phyloP scores from a whole-genome alignment of 352 stramenopile species.

The Phytophthora colocasiae region DNA sequence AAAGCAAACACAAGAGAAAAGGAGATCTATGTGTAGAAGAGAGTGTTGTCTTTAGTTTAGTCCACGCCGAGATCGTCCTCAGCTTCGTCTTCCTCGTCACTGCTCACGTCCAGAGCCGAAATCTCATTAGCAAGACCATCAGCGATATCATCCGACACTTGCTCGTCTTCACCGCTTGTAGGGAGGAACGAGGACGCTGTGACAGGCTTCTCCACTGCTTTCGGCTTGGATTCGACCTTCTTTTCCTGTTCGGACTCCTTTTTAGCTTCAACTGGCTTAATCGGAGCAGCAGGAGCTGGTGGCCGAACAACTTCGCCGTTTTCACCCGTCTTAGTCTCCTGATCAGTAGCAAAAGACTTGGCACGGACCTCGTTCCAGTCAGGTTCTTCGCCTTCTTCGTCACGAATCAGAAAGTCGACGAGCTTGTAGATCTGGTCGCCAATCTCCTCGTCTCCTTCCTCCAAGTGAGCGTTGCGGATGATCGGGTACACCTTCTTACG shows the following conservation, averaged over 20 bases:
- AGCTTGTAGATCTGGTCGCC: constrained; percentile 91
- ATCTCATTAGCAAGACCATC: constrained; percentile 74
- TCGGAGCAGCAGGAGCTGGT: constrained; percentile 17
- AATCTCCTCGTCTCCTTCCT: constrained; percentile 82
- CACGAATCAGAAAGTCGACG: constrained; percentile 87
- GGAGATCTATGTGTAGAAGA: constrained; percentile 27
- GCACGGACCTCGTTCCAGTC: constrained; percentile 82
- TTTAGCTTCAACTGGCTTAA: constrained; percentile 20
- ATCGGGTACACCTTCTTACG: constrained; percentile 90
- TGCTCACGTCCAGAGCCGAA: constrained; percentile 81
- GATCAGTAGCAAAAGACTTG: constrained; percentile 67
- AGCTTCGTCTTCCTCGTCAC: constrained; percentile 72
- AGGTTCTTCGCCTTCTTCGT: constrained; percentile 87
- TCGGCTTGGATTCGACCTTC: constrained; percentile 29
- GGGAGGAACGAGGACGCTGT: constrained; percentile 44
- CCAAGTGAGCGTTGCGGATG: constrained; percentile 83
- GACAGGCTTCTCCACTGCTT: constrained; percentile 21
- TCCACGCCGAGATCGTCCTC: constrained; percentile 57
- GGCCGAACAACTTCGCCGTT: constrained; percentile 32
- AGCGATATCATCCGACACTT: constrained; percentile 75
- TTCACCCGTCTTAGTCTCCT: constrained; percentile 46
- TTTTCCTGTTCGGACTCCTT: constrained; percentile 29
- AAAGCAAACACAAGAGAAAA: constrained; percentile 12
- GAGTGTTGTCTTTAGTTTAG: constrained; percentile 31
- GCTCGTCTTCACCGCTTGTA: constrained; percentile 60